Evolutionary conservation across 768 basidiomycete species (phyloP).

Genomic region (Leccinum subtestaceum): DNA sequence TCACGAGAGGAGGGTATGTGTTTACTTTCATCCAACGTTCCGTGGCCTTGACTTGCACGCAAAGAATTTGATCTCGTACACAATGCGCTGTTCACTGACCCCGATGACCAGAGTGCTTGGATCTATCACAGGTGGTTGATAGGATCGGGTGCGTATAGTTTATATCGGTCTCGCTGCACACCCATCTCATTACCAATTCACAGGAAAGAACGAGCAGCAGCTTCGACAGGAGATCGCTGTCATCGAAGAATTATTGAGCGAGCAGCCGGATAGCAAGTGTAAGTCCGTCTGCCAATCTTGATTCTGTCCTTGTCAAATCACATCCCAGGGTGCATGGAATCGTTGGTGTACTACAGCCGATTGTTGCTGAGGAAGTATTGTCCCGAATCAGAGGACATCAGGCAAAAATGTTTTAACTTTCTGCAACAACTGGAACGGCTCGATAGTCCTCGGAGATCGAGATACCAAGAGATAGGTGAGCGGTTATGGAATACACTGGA

Average conservation of each 20-base stretch:
- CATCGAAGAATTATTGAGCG: constrained; percentile 80
- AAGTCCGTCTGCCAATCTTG: constrained; percentile 22
- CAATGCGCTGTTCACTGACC: constrained; percentile 96
- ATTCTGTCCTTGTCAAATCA: neutral
- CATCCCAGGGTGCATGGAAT: constrained; percentile 87
- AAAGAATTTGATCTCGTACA: constrained; percentile 89
- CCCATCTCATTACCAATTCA: constrained; percentile 6
- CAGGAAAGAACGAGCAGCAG: constrained; percentile 57
- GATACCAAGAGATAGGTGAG: constrained; percentile 71
- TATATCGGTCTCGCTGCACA: neutral
- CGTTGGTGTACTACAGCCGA: constrained; percentile 78
- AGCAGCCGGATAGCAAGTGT: constrained; percentile 95
- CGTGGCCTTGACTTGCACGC: neutral
- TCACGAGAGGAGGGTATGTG: constrained; percentile 68
- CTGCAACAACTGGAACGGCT: constrained; percentile 55
- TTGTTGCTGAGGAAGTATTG: constrained; percentile 56
- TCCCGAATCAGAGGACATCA: constrained; percentile 37
- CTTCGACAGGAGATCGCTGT: constrained; percentile 72
- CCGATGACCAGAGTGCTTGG: constrained; percentile 96
- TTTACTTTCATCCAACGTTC: neutral
- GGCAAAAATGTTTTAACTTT: constrained; percentile 47
- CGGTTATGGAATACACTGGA: neutral
- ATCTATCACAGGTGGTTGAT: constrained; percentile 98
- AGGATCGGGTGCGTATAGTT: constrained; percentile 55
- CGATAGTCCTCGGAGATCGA: constrained; percentile 61